Base-by-base conservation (phyloP, 2,329 filamentous ascomycete species). In the Scedosporium minutisporum region DNA sequence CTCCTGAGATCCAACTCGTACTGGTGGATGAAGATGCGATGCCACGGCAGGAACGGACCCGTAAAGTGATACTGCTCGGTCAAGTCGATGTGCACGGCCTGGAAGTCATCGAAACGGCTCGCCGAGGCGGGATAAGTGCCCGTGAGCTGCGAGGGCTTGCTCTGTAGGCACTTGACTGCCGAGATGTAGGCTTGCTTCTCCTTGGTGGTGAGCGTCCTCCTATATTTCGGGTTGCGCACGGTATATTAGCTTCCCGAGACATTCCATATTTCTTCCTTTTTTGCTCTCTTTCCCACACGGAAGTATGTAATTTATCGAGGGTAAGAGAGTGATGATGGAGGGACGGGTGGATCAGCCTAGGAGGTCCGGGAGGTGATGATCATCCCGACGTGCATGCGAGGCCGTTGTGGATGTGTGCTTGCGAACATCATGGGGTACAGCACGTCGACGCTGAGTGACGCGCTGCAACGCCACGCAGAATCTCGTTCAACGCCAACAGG, bases 41-140 rank as follows among this genome's bases (percentile, higher is more conserved):
- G 64, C 63, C 67, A 69, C 18, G 73, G 71, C 60, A 77, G 68
- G 66, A 78, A 75, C 25, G 65, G 71, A 68, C 48, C 67, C 74
- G 64, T 74, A 62, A 65, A 69, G 55, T 70, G 68, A 5, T 68
- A 63, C n/a, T 61, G 23, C 38, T 68, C 64, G 7, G 66, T 67
- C 61, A 69, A 61, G 27, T 64, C 65, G 33, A 69, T 68, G 38
- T 71, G 69, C n/a, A 67, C 65, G 7, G 66, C 66, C 48, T 66
- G 62, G 46, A 70, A 70, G 51, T 70, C 69, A 14, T 70, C 69
- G 18, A 65, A 71, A 1, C 68, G 66, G 23, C 65, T 67, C 61
- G 64, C 66, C 18, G 67, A 65, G 4, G 65, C 68, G 2, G 64
- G 55, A 48, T 67, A 67, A 44, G 65, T 33, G 42, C 57, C 25